Evolutionary conservation across 2,329 filamentous ascomycete genomes (phyloP).

Genomic region (Pseudocercospora pini-densiflorae): DNA sequence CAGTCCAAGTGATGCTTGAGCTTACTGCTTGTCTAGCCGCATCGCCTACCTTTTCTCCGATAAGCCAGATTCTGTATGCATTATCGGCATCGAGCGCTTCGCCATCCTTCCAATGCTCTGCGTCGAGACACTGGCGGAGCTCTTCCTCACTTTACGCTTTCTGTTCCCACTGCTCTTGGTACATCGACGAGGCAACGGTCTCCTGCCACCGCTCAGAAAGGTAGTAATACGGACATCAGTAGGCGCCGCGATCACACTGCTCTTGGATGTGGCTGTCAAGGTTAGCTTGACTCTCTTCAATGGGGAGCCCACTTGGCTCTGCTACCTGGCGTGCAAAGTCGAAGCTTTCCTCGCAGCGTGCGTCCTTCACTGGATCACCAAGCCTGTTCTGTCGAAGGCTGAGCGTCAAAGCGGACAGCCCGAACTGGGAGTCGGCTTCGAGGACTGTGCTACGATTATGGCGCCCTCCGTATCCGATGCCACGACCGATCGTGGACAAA

Average conservation of each 20-base stretch:
- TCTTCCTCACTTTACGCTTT: slow-evolving; percentile 18
- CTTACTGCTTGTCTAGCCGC: not conserved
- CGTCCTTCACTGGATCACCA: slow-evolving; percentile 23
- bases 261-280: slow-evolving; percentile 11
- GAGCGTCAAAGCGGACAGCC: not conserved
- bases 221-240: slow-evolving; percentile 16
- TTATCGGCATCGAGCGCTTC: slow-evolving; percentile 13
- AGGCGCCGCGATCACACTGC: slow-evolving; percentile 8
- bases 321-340: slow-evolving; percentile 18
- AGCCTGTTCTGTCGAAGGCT: slow-evolving; percentile 7
- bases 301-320: slow-evolving; percentile 21
- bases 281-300: slow-evolving; percentile 13
- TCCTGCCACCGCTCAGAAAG: slow-evolving; percentile 9
- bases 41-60: not conserved
- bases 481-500: not conserved
- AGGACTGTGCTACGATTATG: not conserved
- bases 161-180: slow-evolving; percentile 13
- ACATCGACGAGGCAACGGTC: slow-evolving; percentile 12
- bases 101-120: slow-evolving; percentile 10
- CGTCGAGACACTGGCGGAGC: slow-evolving; percentile 10
- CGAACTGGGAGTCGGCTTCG: not conserved
- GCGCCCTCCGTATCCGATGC: not conserved
- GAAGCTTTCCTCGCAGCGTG: slow-evolving; percentile 18
- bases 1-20: too few species aligned
- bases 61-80: slow-evolving; percentile 6